A percentile compares a stretch with the other conserved stretches of the same genome.
phyloP scores from a whole-genome alignment of 805 yeast species.

The Saccharomycopsis fibuligera region DNA sequence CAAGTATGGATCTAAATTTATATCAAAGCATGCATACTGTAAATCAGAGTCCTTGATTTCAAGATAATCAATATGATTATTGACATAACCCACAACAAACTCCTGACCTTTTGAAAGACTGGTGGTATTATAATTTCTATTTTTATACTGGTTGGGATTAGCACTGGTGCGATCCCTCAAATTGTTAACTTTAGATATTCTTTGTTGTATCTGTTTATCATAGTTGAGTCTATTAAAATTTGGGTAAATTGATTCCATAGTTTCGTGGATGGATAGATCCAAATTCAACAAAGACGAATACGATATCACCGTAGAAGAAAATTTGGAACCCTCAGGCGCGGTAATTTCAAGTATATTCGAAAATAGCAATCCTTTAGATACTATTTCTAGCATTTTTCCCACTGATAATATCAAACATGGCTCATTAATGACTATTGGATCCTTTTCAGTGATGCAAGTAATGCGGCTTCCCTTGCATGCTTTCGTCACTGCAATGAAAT shows the following conservation, averaged over 20 bases:
- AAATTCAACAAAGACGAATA: too few relatives aligned
- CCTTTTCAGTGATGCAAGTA: background rate
- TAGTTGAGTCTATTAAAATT: background rate
- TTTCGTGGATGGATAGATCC: background rate
- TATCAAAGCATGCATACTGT: background rate
- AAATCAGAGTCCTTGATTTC: background rate
- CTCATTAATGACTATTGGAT: background rate
- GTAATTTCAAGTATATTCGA: background rate
- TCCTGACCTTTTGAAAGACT: conserved; percentile 3
- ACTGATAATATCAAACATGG: conserved; percentile 1
- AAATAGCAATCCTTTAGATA: conserved; percentile 4
- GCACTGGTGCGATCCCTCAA: conserved; percentile 1
- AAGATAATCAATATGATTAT: conserved; percentile 1
- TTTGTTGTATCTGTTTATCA: background rate
- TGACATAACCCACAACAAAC: conserved; percentile 5
- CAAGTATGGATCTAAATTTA: too few relatives aligned
- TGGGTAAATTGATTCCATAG: background rate
- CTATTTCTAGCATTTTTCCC: conserved; percentile 7
- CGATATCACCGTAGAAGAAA: too few relatives aligned
- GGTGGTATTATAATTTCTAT: background rate
- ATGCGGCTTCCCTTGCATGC: background rate
- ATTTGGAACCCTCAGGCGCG: background rate
- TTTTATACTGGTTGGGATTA: background rate
- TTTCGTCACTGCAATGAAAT: background rate
- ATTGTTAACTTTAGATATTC: conserved; percentile 4